Evolutionary conservation across 2,329 filamentous ascomycete genomes (phyloP), one percentile per base, ranked within the genome.

Genomic region (Fusarium sp.): DNA sequence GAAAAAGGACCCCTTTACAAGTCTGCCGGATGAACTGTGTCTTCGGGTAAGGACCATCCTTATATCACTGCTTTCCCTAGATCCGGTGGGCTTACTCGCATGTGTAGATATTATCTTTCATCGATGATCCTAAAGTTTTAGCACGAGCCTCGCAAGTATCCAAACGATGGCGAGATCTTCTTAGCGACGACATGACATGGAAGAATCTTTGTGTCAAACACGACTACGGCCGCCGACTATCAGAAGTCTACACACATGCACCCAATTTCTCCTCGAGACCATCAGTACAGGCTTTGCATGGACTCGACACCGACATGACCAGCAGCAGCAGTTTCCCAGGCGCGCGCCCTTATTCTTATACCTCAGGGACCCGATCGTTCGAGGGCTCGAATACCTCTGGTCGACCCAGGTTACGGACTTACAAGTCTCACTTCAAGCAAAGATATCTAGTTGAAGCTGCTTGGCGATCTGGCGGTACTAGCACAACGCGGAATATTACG

Each of bases 161-260:
- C 60, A 91, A 91, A 73, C 90, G 95, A 81, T 99, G 96, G 96
- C 90, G 94, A 72, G 95, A 98, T 82, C 88, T 99, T 12, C 88
- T 99, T 56, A 96, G 93, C 80, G 96, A 99, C 81, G 96, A 99
- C 82, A 95, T 98, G 84, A 97, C 96, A 2, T 99, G 96, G 96
- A 98, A 97, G 85, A 94, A 96, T 70, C 88, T 99, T 25, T 98
- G 96, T 81, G 94, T 97, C 74, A 98, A 97, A 83, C 96, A 97
- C 81, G 95, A 96, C 70, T 99, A 97, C 82, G 90, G 83, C 82
- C 86, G 89, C 47, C 85, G 87, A 65, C 81, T 89, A 60, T 90
- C 88, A 21, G 88, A 89, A 68, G 85, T 86, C 33, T 82, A 83
- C 21, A 80, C 79, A 63, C 80, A 76, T 38, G 81, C 76, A 47